Percentiles rank a stretch among this genome's conserved stretches.
These are phyloP conservation scores for Fusarium sp. DNA, from an alignment of 2,329 filamentous ascomycete species.

Conservation along the genomic window DNA sequence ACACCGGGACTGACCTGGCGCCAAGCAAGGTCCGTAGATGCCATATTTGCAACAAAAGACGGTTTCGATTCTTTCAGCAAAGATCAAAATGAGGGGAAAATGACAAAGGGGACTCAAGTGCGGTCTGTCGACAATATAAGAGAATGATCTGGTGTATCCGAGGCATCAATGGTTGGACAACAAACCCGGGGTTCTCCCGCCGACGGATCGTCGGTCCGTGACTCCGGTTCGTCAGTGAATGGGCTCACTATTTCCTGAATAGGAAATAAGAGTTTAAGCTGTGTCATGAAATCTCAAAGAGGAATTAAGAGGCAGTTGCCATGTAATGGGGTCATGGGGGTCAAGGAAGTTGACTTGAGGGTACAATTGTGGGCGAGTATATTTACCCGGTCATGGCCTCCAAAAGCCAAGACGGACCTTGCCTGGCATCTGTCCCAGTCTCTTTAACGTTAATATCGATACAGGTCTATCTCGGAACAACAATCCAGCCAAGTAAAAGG, in stretches of 20 bases:
- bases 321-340: not conserved
- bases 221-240: not conserved
- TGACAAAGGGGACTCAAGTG: not conserved
- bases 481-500: too few relatives aligned
- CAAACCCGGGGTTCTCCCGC: not conserved
- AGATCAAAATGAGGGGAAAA: too few relatives aligned
- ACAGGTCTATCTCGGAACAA: too few relatives aligned
- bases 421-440: too few relatives aligned
- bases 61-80: not conserved
- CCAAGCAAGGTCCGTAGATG: constrained; percentile 33
- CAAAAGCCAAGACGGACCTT: too few relatives aligned
- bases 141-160: not conserved
- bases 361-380: not conserved
- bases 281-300: not conserved
- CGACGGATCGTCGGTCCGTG: not conserved
- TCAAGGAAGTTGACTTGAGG: not conserved
- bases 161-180: not conserved
- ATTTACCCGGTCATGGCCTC: not conserved
- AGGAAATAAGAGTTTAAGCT: not conserved
- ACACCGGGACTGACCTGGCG: constrained; percentile 38
- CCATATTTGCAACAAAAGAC: not conserved
- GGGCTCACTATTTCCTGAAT: not conserved
- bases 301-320: not conserved
- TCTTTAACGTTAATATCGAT: too few relatives aligned
- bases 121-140: not conserved